Base-by-base conservation (phyloP, 1,139 yeast species). In the Petasospora fabianii region DNA sequence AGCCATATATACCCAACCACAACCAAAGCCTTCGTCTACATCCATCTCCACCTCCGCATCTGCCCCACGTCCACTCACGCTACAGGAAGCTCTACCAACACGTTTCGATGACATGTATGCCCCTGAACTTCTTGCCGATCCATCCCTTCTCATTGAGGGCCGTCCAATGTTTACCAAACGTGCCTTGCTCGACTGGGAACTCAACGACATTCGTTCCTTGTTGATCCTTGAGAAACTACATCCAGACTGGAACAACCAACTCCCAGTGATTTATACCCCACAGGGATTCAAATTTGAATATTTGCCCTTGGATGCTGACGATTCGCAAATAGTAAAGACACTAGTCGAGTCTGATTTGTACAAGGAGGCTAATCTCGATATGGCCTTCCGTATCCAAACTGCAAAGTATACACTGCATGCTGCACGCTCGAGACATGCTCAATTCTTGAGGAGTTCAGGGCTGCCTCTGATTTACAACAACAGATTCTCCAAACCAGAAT, bases 181-280 rank as follows among this genome's bases (percentile, higher is more conserved):
- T 36, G 75, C 72, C 13, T 60, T 80, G 30, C 64, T 76, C 27
- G 82, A 78, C 55, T 80, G 87, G 87, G 75, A 70, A 34, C 54
- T 77, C 38, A 80, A 80, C 56, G 86, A 80, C 54, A 61, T 76
- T n/a, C 63, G 86, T 30, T 77, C 84, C 3, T 57, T 79, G 31
- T 60, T 81, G 26, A 76, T 80, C 29, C 66, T 77, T 17, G 75
- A 71, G 32, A 59, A 58, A 24, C 47, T 73, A 30, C 60, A 60
- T 36, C 74, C 75, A 3, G 77, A 73, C 50, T 80, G 85, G 84
- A 61, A 66, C 19, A 65, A 65, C 14, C 60, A 59, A 38, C 43
- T 77, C 7, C 86, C 86, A 0, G 52, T 55, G 15, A 64, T 80
- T 10, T 53, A 54, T 34, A 64, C 67, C 14, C 62, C 64, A 8